Evolutionary conservation across 495 filamentous ascomycete genomes (phyloP), one percentile per base, ranked within the genome.

Genomic region (Penicillium silybi): DNA sequence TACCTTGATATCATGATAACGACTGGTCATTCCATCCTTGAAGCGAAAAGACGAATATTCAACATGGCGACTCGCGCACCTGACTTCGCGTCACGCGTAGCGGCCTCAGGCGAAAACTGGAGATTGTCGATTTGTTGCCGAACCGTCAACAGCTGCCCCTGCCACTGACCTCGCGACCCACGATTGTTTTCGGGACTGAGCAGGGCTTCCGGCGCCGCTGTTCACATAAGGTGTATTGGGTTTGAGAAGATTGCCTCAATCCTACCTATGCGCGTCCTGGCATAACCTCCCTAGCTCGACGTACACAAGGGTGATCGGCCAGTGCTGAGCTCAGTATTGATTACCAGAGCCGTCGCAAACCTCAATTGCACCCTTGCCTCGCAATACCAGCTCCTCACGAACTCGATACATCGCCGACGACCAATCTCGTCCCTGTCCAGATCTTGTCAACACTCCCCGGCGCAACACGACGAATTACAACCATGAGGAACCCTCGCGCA

Each of bases 401-500:
- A 46, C 3, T 22, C 29, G 0, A 23, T 25, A 9, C 4, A 11
- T 18, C 35, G 15, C 6, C 20, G 11, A 10, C 35, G 2, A 7
- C 10, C 15, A 7, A 39, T 4, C 18, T n/a, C 8, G 6, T 13
- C 4, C n/a, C 22, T 39, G 6, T 4, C 38, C 4, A 23, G 29
- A 34, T 44, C 23, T 19, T 40, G 17, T 50, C 16, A 17, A 35
- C 10, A 50, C n/a, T 11, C 32, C 41, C 44, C 22, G 11, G 32
- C 17, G 19, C 32, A 25, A 50, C 41, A 20, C 17, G 22, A 10
- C 44, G 20, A 52, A 44, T 13, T 6, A 15, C 46, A 48, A 48
- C 29, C 27, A 77, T 75, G 72, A 71, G 58, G 45, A 70, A 76
- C 26, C 59, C 65, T 15, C 69, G 71, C n/a, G 59, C 69, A 13